A percentile compares a stretch with the other conserved stretches of the same genome.
Conservation (phyloP, 495 filamentous ascomycete genomes). For the Rusavskia elegans region DNA sequence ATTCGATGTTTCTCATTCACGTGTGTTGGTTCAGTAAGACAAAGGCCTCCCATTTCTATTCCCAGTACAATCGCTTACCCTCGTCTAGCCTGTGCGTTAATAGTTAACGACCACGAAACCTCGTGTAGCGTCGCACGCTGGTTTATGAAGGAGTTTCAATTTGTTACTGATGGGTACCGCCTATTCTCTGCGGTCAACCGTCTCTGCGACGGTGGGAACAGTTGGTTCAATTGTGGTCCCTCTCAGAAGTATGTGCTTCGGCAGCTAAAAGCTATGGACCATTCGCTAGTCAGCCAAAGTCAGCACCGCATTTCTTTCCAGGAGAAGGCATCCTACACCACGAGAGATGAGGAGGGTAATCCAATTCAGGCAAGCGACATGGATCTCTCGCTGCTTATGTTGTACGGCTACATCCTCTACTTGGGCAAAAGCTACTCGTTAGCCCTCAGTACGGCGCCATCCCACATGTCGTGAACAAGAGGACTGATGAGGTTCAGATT, state of each 20-base stretch:
- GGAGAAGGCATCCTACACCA: conserved; percentile 33
- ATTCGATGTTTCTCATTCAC: conserved; percentile 56
- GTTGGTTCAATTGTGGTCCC: conserved; percentile 38
- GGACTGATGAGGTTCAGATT: conserved; percentile 29
- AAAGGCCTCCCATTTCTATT: background rate
- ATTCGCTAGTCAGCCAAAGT: conserved; percentile 23
- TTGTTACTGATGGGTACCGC: conserved; percentile 68
- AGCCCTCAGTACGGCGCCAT: conserved; percentile 46
- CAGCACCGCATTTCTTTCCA: conserved; percentile 22
- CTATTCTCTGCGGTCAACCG: conserved; percentile 59
- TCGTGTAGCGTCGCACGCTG: conserved; percentile 51
- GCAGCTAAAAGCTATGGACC: conserved; percentile 84
- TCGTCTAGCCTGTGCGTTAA: conserved; percentile 56
- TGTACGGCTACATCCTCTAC: conserved; percentile 81
- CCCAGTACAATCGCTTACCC: background rate
- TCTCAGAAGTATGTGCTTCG: conserved; percentile 80
- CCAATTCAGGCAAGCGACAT: conserved; percentile 33
- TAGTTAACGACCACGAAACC: conserved; percentile 63
- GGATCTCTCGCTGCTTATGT: conserved; percentile 61
- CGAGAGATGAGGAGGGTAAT: conserved; percentile 28
- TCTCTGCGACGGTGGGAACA: conserved; percentile 33
- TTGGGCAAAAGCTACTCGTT: conserved; percentile 61
- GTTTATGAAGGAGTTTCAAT: conserved; percentile 77
- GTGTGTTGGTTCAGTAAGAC: conserved; percentile 61
- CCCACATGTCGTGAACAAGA: no score